These are phyloP conservation scores for Suhomyces pyralidae DNA, from an alignment of 805 yeast species.

Conservation along the genomic window DNA sequence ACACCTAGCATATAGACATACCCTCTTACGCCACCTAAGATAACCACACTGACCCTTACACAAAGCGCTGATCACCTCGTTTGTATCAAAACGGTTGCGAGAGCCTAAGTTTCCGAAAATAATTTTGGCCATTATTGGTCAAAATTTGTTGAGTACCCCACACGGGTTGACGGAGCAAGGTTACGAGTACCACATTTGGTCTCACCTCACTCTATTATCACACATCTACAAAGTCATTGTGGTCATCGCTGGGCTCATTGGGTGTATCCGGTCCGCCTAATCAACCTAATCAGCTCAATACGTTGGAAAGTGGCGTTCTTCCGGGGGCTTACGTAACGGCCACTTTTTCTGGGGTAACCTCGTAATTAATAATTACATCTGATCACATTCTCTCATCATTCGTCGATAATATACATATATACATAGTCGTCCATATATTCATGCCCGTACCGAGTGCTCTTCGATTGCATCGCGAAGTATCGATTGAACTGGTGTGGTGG, in stretches of 20 bases:
- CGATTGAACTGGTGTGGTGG: neutral
- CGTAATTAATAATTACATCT: neutral
- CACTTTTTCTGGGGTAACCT: neutral
- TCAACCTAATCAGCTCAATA: neutral
- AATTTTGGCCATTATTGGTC: neutral
- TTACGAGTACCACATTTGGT: neutral
- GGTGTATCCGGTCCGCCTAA: neutral
- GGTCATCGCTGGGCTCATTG: neutral
- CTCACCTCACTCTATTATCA: neutral
- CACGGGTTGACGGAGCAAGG: neutral
- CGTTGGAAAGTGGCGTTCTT: neutral
- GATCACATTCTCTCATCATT: neutral
- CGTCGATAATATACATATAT: conserved; percentile 1
- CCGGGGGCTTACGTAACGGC: neutral
- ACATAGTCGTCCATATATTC: neutral
- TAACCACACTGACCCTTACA: neutral
- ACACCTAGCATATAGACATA: neutral
- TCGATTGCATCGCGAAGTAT: neutral
- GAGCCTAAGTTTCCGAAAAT: neutral
- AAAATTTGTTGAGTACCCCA: neutral
- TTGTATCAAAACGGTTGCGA: neutral
- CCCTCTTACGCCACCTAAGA: neutral
- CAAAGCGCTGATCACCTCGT: neutral
- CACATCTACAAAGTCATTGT: neutral
- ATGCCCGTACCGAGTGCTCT: neutral